Conservation (phyloP, 2,329 filamentous ascomycete species). For the Talaromyces sp. region DNA sequence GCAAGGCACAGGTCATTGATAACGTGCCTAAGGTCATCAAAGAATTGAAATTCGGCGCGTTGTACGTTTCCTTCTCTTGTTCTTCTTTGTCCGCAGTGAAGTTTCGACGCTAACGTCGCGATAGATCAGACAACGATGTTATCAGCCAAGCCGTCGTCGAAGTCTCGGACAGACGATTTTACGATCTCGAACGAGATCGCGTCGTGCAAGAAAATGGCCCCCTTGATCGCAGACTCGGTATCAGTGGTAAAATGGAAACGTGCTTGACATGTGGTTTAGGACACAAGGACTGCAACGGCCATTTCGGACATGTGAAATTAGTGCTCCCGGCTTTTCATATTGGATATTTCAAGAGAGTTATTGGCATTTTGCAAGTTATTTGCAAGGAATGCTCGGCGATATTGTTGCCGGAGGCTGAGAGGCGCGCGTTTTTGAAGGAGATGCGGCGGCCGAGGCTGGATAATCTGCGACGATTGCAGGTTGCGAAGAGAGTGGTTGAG, state of each 20-base stretch:
- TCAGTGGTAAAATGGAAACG: slow-evolving; percentile 74
- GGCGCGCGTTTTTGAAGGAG: slow-evolving; percentile 72
- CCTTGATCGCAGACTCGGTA: slow-evolving; percentile 82
- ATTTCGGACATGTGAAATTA: slow-evolving; percentile 90
- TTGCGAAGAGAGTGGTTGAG: slow-evolving; percentile 84
- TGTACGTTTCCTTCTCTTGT: slow-evolving; percentile 51
- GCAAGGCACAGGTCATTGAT: slow-evolving; percentile 87
- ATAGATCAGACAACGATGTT: slow-evolving; percentile 84
- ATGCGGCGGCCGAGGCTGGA: slow-evolving; percentile 79
- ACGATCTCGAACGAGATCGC: slow-evolving; percentile 79
- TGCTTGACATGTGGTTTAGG: slow-evolving; percentile 82
- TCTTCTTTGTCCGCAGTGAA: background rate
- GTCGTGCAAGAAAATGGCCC: slow-evolving; percentile 77
- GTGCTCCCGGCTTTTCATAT: slow-evolving; percentile 93
- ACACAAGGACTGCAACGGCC: slow-evolving; percentile 82
- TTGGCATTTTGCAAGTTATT: slow-evolving; percentile 87
- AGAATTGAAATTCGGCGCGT: slow-evolving; percentile 88
- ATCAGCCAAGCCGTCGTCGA: slow-evolving; percentile 93
- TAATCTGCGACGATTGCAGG: slow-evolving; percentile 75
- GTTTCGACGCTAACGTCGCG: slow-evolving; percentile 8
- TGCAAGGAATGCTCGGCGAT: slow-evolving; percentile 92
- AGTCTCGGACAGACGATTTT: slow-evolving; percentile 89
- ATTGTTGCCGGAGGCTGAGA: slow-evolving; percentile 75
- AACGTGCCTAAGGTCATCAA: slow-evolving; percentile 87
- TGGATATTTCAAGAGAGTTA: slow-evolving; percentile 90